Conservation (phyloP, 2,329 filamentous ascomycete genomes). For the Colletotrichum karsti region DNA sequence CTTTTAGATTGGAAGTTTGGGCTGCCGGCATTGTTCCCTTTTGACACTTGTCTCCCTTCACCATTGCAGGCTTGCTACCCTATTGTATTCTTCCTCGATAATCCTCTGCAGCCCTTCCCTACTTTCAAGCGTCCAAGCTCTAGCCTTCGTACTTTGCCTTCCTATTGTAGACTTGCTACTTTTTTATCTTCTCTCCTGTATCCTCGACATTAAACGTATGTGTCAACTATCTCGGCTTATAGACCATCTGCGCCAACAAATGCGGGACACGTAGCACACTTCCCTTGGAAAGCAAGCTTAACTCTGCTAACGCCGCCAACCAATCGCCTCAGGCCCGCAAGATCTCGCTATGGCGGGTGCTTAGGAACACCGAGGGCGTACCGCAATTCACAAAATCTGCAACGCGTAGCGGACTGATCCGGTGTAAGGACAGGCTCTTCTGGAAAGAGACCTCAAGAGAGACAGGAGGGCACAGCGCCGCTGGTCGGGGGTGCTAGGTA, state of each 20-base stretch:
- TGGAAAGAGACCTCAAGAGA: background rate
- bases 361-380: background rate
- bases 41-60: background rate
- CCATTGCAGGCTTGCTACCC: background rate
- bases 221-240: background rate
- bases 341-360: background rate
- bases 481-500: background rate
- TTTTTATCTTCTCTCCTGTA: background rate
- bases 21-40: background rate
- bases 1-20: background rate
- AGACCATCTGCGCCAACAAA: background rate
- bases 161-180: background rate
- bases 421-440: background rate
- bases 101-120: background rate
- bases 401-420: background rate
- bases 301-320: background rate
- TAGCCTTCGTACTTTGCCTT: background rate
- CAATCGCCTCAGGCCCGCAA: background rate
- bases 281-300: background rate
- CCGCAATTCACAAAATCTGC: background rate
- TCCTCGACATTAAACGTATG: background rate
- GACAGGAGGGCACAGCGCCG: rapidly evolving
- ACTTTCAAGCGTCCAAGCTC: background rate
- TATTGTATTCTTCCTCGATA: background rate
- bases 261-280: background rate